These are phyloP conservation scores for Penicillium sp. DNA, from an alignment of 2,329 filamentous ascomycete species.

Conservation along the genomic window DNA sequence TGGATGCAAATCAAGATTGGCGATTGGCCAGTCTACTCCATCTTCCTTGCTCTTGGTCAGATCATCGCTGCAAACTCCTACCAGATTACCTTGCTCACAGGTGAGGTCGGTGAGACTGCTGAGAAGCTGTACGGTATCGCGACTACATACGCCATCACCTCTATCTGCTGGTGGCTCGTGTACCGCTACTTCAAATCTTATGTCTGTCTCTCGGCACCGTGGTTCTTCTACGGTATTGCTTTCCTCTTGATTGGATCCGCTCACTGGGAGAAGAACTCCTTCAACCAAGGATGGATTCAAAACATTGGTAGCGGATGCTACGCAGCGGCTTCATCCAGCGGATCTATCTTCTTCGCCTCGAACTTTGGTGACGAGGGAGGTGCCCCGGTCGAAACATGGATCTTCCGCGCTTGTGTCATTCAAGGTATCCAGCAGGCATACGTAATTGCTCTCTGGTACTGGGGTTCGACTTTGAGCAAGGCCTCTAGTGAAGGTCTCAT, in stretches of 20 bases:
- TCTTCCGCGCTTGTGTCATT: constrained; percentile 65
- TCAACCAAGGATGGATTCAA: constrained; percentile 55
- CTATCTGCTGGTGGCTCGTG: constrained; percentile 62
- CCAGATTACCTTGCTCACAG: constrained; percentile 68
- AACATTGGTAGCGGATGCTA: constrained; percentile 63
- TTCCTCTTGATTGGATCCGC: constrained; percentile 64
- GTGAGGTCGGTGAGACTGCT: constrained; percentile 61
- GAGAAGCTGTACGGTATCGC: constrained; percentile 62
- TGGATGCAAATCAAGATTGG: constrained; percentile 57
- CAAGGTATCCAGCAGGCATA: constrained; percentile 68
- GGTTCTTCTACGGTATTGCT: constrained; percentile 62
- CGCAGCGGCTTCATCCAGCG: constrained; percentile 61
- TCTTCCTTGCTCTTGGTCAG: constrained; percentile 62
- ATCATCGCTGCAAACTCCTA: constrained; percentile 67
- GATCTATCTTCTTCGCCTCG: constrained; percentile 65
- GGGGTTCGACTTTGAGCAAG: constrained; percentile 58
- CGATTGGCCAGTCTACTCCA: constrained; percentile 65
- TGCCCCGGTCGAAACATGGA: constrained; percentile 63
- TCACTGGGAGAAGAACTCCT: constrained; percentile 48
- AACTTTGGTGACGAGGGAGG: constrained; percentile 67
- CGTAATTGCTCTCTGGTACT: constrained; percentile 65
- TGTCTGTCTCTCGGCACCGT: constrained; percentile 59
- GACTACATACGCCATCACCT: constrained; percentile 59
- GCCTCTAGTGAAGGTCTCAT: constrained; percentile 44
- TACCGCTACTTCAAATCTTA: constrained; percentile 61